Evolutionary conservation across 768 basidiomycete species (phyloP), one percentile per base, ranked within the genome.

Genomic region (Kondoa malvinella): DNA sequence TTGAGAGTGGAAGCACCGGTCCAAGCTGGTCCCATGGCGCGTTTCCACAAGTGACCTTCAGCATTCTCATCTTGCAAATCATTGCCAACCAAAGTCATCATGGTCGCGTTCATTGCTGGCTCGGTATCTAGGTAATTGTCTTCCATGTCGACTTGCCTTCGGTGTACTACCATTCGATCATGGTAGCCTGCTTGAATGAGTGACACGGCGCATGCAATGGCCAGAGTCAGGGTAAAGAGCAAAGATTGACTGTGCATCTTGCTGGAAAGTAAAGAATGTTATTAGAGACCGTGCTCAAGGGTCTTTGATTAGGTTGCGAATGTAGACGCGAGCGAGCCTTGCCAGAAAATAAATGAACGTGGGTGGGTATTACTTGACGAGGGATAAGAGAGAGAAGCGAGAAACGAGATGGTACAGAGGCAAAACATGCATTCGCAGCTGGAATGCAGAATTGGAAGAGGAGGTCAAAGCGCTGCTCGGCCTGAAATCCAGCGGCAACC

Each of bases 11-110:
- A 33, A 3, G 14, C 32, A 29, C 29, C 27, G 3, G 61, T 30
- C 61, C 61, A 63, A 63, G 61, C 61, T 16, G 61, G 61, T 3
- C 61, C 61, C 61, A 63, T 63, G 27, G 61, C 15, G 12, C 61
- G 61, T n/a, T 63, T 63, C 61, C 61, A 63, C 3, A 59, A 25
- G 25, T 59, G 58, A 27, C 31, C 3, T 17, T 63, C 61, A 3
- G 29, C 40, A 21, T 50, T 21, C 21, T 50, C 40, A 8, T 8
- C 40, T 50, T 50, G 40, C 40, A 50, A 50, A 50, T 8, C 40
- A 50, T 50, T 21, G 21, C 40, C 40, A 50, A 50, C 40, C 21
- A 50, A 50, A 8, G 8, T 21, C 40, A 50, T 8, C 40, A 50
- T 50, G 21, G 40, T 50, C 40, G 8, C 40, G 21, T 50, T 50